A percentile compares a stretch with the other conserved stretches of the same genome.
phyloP scores from a whole-genome alignment of 2,329 filamentous ascomycete species.

The Ceratocystis papillata region DNA sequence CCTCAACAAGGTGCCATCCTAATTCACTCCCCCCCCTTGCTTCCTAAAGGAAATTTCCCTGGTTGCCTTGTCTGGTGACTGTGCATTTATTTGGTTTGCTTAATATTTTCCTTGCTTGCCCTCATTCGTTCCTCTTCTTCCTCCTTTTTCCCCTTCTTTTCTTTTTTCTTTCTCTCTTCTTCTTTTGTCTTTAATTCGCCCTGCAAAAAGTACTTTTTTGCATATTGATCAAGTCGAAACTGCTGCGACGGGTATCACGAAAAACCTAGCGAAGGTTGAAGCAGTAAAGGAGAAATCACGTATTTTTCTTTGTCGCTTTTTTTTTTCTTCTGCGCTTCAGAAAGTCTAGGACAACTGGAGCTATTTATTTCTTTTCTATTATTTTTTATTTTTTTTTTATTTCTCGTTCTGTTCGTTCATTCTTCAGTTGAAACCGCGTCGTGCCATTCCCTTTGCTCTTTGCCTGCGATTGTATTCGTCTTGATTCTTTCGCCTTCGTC shows the following conservation, averaged over 20 bases:
- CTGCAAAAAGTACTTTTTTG: neutral
- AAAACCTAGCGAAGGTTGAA: neutral
- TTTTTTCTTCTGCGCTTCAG: neutral
- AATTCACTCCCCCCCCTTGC: conserved; percentile 13
- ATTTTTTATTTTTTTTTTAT: conserved; percentile 21
- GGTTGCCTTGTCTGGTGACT: conserved; percentile 1
- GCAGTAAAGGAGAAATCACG: neutral
- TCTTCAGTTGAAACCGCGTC: neutral
- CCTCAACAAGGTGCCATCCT: conserved; percentile 16
- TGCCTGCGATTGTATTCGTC: neutral
- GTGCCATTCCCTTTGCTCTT: neutral
- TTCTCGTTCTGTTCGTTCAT: conserved; percentile 17
- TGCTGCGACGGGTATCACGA: neutral
- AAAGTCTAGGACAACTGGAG: neutral
- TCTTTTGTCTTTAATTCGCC: conserved; percentile 18
- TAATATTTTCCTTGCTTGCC: conserved; percentile 24
- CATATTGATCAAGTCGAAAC: neutral
- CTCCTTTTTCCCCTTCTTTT: conserved; percentile 19
- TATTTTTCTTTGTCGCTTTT: neutral
- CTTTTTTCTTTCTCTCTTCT: conserved; percentile 24
- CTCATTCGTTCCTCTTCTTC: conserved; percentile 23
- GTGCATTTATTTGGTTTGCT: conserved; percentile 19
- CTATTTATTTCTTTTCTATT: conserved; percentile 6
- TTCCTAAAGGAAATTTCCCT: conserved; percentile 15
- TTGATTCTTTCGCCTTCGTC: conserved; percentile 8